phyloP scores from a whole-genome alignment of 2,329 filamentous ascomycete species.

The Leptographium wingfieldii region DNA sequence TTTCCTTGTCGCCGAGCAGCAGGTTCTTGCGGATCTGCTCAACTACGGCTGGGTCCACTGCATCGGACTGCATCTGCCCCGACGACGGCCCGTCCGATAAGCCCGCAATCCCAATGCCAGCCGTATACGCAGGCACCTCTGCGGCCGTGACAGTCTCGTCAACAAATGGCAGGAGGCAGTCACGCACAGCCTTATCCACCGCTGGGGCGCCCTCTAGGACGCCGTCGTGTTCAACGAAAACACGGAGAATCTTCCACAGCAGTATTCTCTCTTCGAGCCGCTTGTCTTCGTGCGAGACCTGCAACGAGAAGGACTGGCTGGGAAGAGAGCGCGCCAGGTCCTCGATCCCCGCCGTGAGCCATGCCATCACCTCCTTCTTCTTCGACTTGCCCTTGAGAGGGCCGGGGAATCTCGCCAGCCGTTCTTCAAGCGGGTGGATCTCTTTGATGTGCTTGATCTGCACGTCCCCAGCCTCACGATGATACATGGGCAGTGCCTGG shows the following conservation, averaged over 20 bases:
- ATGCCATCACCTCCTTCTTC: slow-evolving; percentile 82
- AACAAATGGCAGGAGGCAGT: slow-evolving; percentile 39
- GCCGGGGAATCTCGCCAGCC: slow-evolving; percentile 72
- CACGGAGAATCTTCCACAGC: slow-evolving; percentile 73
- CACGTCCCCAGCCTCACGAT: slow-evolving; percentile 71
- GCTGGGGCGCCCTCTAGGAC: slow-evolving; percentile 57
- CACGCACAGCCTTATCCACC: slow-evolving; percentile 63
- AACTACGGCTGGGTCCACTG: slow-evolving; percentile 55
- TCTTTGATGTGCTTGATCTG: slow-evolving; percentile 66
- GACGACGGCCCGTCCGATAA: slow-evolving; percentile 14
- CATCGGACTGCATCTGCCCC: slow-evolving; percentile 33
- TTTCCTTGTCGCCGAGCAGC: slow-evolving; percentile 71
- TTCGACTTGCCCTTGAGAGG: slow-evolving; percentile 81
- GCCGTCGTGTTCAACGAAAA: slow-evolving; percentile 82
- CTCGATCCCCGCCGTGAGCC: slow-evolving; percentile 69
- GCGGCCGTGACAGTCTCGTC: background rate
- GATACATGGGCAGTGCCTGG: slow-evolving; percentile 60
- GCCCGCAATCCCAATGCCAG: slow-evolving; percentile 10
- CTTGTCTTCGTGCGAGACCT: slow-evolving; percentile 49
- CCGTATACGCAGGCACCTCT: slow-evolving; percentile 7
- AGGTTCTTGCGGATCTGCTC: slow-evolving; percentile 62
- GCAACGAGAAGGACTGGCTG: slow-evolving; percentile 34
- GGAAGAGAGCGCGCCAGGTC: slow-evolving; percentile 49
- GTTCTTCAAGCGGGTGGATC: slow-evolving; percentile 56
- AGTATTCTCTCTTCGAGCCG: slow-evolving; percentile 67